Base-by-base conservation (phyloP, 441 rosid species). In the Gossypium aridum region DNA sequence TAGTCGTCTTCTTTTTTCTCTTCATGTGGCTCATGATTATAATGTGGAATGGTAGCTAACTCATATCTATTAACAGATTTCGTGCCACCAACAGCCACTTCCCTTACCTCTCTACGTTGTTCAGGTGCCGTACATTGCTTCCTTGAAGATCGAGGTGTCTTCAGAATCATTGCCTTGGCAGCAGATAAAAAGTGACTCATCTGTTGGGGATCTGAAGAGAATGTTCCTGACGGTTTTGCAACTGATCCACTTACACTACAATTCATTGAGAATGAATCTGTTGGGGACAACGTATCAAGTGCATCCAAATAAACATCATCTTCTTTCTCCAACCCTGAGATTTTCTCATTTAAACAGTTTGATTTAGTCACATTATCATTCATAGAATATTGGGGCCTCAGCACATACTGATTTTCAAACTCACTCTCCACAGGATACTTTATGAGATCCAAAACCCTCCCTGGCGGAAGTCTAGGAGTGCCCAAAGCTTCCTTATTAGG, bases 141-240 rank as follows among this genome's bases (percentile, higher is more conserved):
- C 79, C 84, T 87, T 71, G 92, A 81, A 72, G 94, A 77, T 23
- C 85, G 93, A 71, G 89, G 84, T 64, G 85, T 83, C 79, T 85
- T 83, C 77, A 87, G 71, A 72, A 98, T 85, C 96, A 91, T 90
- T 54, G 96, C 98, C 90, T 86, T 89, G 62, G 99, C 96, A 43
- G 99, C 98, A 34, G 99, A 96, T 80, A 91, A 86, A 90, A 92
- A 92, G 47, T 97, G 93, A 14, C 85, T 89, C 98, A 95, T 87
- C 93, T 92, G 78, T 64, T 82, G 90, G 37, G 72, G 82, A 76
- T 89, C 91, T 2, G 81, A 79, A 2, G 87, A 77, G 74, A 85
- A 86, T 49, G 87, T 79, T 47, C 93, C 91, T 3, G 88, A 77
- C 19, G 77, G 82, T 74, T 87, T 80, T 51, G 64, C 75, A 71